Base-by-base conservation (phyloP, 164 flowering plant species). In the Umbilicus rupestris region DNA sequence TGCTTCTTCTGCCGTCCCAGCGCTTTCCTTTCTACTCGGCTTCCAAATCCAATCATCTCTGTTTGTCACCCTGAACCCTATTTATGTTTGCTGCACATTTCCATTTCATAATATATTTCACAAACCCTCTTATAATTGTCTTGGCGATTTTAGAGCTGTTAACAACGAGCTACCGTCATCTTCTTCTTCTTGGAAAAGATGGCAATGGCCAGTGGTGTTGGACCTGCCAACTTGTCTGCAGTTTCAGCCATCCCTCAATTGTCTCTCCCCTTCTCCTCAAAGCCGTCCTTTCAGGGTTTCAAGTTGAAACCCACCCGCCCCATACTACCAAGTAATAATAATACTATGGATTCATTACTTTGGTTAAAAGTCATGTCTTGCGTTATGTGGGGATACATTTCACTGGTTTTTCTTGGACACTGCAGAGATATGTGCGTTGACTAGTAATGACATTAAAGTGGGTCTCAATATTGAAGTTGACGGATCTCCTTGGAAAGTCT, bases 381-480 rank as follows among this genome's bases (percentile, higher is more conserved):
- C 26, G 59, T 12, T 50, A 1, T 50, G 3, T 20, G 9, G 57
- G 3, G 31, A 14, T 28, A 12, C 33, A 55, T 55, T 55, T 55
- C 7, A 52, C 15, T 5, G 30, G 24, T 8, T 24, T 52, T 52
- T 52, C 14, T 52, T 20, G 3, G 30, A 52, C 29, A 7, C 15
- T 64, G 63, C 84, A 92, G 97, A 62, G 68, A 84, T 92, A 58
- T 73, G 65, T 33, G 88, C 96, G 0, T 74, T 87, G 30, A 24
- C 87, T 11, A 90, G 96, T 72, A 92, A 92, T 65, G 96, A 92
- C 68, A 92, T 92, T 39, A 92, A 90, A 70, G 93, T 87, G 42
- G 98, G 98, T 28, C 37, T 35, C 37, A 35, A 35, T 35, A 35
- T 35, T 35, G 37, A 35, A 35, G 37, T 35, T 35, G 37, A 35